phyloP scores from a whole-genome alignment of 2,329 filamentous ascomycete genomes.

The Akanthomyces dipterigenus region DNA sequence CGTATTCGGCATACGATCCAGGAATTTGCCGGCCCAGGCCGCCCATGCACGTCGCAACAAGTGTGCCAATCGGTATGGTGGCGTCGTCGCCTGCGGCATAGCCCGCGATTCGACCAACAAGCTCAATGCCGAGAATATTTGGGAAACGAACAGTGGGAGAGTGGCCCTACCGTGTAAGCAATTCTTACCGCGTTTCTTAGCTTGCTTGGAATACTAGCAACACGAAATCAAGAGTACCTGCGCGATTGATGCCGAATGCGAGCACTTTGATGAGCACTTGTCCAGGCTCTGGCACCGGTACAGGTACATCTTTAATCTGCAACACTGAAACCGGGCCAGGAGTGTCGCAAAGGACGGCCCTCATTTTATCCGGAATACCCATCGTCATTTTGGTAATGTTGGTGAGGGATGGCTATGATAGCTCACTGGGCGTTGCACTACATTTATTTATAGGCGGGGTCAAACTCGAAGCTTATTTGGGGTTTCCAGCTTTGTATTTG shows the following conservation, averaged over 20 bases:
- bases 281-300: neutral
- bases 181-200: neutral
- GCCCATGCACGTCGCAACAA: slow-evolving; percentile 1
- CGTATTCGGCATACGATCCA: slow-evolving; percentile 3
- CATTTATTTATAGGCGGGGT: neutral
- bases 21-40: slow-evolving; percentile 1
- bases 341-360: neutral
- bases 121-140: slow-evolving; percentile 1
- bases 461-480: neutral
- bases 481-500: neutral
- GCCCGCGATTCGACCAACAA: neutral
- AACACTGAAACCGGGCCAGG: neutral
- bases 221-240: neutral
- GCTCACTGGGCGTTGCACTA: neutral
- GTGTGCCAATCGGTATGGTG: neutral
- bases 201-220: neutral
- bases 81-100: neutral
- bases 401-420: neutral
- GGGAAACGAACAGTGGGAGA: slow-evolving; percentile 1
- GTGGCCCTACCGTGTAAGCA: slow-evolving; percentile 2
- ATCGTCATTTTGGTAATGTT: neutral
- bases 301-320: neutral
- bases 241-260: slow-evolving; percentile 5
- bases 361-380: neutral
- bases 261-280: slow-evolving; percentile 1